These are phyloP conservation scores for Myrica gale DNA, from an alignment of 306 rosid genomes.

Conservation along the genomic window DNA sequence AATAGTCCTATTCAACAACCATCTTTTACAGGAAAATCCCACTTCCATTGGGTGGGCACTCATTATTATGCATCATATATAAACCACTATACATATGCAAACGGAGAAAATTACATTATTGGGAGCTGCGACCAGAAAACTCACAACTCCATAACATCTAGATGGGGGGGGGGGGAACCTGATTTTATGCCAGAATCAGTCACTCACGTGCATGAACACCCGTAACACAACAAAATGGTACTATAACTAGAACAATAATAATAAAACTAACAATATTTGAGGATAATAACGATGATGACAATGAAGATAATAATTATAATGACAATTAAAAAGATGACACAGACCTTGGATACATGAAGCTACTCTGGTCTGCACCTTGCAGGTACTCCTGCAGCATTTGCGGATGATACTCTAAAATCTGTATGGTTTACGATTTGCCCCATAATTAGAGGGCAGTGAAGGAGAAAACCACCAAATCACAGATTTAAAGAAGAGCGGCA, in stretches of 20 bases:
- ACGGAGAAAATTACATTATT: too few relatives aligned
- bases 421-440: conserved; percentile 19
- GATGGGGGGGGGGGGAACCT: background rate
- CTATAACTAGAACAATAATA: too few relatives aligned
- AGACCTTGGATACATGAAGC: conserved; percentile 71
- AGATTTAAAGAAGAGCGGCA: conserved; percentile 3
- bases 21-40: background rate
- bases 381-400: conserved; percentile 62
- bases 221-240: background rate
- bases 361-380: conserved; percentile 44
- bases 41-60: background rate
- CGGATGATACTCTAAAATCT: conserved; percentile 77
- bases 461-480: conserved; percentile 5
- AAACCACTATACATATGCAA: background rate
- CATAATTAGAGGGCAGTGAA: conserved; percentile 13
- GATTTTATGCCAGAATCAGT: background rate
- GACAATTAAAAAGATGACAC: background rate
- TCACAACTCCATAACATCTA: background rate
- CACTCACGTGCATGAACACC: background rate
- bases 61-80: background rate
- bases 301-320: background rate
- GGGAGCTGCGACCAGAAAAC: background rate
- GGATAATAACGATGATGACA: too few relatives aligned
- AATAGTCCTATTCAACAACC: background rate
- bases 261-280: too few relatives aligned